Evolutionary conservation across 2,329 filamentous ascomycete genomes (phyloP), one percentile per base, ranked within the genome.

Genomic region (Penicillium hordei): DNA sequence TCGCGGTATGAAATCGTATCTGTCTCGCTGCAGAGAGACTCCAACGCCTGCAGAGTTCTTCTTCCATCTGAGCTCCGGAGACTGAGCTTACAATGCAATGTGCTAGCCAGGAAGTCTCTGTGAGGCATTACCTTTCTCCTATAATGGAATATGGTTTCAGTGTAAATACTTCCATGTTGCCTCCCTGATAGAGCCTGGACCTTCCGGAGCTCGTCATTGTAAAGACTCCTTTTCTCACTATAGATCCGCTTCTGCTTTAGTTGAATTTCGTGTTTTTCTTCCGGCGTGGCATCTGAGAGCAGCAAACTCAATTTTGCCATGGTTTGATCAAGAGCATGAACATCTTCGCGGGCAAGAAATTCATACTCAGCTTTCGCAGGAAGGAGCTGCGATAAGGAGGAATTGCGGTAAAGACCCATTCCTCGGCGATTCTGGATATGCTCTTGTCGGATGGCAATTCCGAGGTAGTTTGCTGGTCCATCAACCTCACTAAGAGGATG

Each of bases 401-500:
- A 50, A 52, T 60, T 48, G 5, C 42, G 34, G 51, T 66, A 33
- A 27, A 63, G 59, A 36, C 53, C 58, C 33, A 66, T 66, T 27
- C 57, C 60, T 12, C 52, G 52, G 29, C 33, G 42, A 51, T 65
- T 66, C 52, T 65, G 6, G 46, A 65, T 66, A 60, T 65, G 44
- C 29, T 59, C 46, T 46, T 62, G 2, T 21, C 52, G 34, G 44
- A 39, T 48, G 15, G 49, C 17, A 51, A 66, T 60, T 48, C 59
- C 46, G 21, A 66, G 52, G 36, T 60, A 65, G 23, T 39, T 58
- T 31, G 46, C 59, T 19, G 36, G 63, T 17, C 58, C 21, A 60
- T 65, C 27, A 45, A 65, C 53, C 57, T 65, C 31, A 45, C 49
- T 61, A 17, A 65, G 25, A 39, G 54, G 57, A 45, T 63, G 38